A percentile compares a stretch with the other conserved stretches of the same genome.
These are phyloP conservation scores for Madurella mycetomatis DNA, from an alignment of 2,329 filamentous ascomycete species.

Conservation along the genomic window DNA sequence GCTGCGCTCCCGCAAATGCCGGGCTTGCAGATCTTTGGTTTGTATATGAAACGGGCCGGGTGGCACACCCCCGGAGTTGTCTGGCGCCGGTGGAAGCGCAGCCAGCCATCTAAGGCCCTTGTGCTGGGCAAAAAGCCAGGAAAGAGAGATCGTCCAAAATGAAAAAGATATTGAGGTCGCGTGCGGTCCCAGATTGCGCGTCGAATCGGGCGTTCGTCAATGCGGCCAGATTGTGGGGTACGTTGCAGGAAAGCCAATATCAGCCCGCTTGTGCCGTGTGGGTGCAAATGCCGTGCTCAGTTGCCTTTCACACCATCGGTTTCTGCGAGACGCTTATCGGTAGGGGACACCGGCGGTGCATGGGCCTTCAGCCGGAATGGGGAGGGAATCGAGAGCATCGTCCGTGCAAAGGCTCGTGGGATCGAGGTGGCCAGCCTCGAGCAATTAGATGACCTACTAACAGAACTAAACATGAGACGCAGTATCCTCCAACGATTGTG, in stretches of 20 bases:
- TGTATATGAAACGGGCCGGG: conserved; percentile 23
- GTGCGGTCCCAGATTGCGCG: conserved; percentile 20
- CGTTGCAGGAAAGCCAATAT: conserved; percentile 15
- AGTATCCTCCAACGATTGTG: too few species aligned
- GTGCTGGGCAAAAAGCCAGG: conserved; percentile 4
- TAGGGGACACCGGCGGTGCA: too few species aligned
- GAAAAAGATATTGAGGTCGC: conserved; percentile 15
- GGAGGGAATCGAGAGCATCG: too few species aligned
- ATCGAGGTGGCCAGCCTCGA: too few species aligned
- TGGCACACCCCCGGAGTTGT: conserved; percentile 4
- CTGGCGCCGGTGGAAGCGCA: conserved; percentile 4
- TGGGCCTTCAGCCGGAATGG: too few species aligned
- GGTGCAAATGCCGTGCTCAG: conserved; percentile 19
- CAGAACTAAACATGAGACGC: too few species aligned
- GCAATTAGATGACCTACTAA: too few species aligned
- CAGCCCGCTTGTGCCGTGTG: conserved; percentile 16
- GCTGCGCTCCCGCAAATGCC: conserved; percentile 17
- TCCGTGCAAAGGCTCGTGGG: too few species aligned
- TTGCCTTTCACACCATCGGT: background rate
- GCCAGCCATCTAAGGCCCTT: conserved; percentile 4
- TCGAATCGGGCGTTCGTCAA: conserved; percentile 18
- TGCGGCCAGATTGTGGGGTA: conserved; percentile 19
- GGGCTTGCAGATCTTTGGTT: conserved; percentile 10
- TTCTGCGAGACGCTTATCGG: background rate
- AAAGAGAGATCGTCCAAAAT: conserved; percentile 3